Base-by-base conservation (phyloP, 2,329 filamentous ascomycete genomes). In the Aspergillus pseudonomiae region DNA sequence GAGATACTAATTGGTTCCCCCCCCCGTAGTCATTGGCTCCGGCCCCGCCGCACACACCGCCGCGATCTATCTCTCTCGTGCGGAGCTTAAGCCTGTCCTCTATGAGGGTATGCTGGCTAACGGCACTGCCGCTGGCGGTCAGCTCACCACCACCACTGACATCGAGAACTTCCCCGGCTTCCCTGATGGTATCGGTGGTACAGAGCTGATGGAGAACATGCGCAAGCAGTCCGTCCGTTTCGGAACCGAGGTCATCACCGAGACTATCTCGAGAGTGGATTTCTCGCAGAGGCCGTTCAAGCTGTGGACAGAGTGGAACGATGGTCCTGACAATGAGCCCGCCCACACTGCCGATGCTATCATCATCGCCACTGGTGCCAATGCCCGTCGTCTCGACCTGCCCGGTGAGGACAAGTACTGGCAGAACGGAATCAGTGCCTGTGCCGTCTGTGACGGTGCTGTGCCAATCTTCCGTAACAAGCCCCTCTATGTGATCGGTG, bases 101-200 rank as follows among this genome's bases (percentile, higher is more conserved):
- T 99, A 98, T 78, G 95, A 99, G 83, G 95, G 95, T 72, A 97
- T 99, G 86, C 89, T 99, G 79, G 95, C 95, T 73, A 95, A 97
- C 76, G 95, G 94, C 75, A 96, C 96, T 73, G 95, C 95, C 7
- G 93, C 95, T 52, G 95, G 95, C 71, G 95, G 95, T 63, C 95
- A 99, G 85, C 86, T 99, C 71, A 99, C 96, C 61, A 99, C 96
- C 30, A 99, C 95, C 61, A 98, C 96, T 74, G 96, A 99, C 71
- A 89, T 99, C 64, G 95, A 99, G 85, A 99, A 99, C 86, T 99
- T 91, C 81, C 95, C 95, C 30, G 95, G 95, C 55, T 99, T 98
- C 83, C 91, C 92, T 74, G 87, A 92, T 73, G 91, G 90, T 67
- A 93, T 99, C 78, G 91, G 93, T 81, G 95, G 95, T 70, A 81